A percentile compares a stretch with the other conserved stretches of the same genome.
Conservation (phyloP, 169 alveolate species). For the Cryptosporidium sp. region DNA sequence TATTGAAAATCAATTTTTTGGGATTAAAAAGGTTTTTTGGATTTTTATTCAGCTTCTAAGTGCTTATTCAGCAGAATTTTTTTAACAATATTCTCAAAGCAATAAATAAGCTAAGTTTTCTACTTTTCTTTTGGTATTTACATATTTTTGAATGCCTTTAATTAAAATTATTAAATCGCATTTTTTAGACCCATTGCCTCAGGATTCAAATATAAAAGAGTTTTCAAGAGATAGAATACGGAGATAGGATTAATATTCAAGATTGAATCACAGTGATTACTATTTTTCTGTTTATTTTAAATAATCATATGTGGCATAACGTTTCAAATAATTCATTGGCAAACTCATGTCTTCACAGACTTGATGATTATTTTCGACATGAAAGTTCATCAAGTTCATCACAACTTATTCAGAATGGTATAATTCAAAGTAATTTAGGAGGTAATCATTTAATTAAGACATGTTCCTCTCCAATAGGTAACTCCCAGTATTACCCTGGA, state of each 20-base stretch:
- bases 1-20: neutral
- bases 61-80: neutral
- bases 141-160: constrained; percentile 14
- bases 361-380: constrained; percentile 49
- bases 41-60: neutral
- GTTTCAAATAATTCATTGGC: constrained; percentile 4
- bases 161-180: neutral
- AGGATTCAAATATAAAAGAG: neutral
- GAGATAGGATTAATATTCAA: neutral
- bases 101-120: neutral
- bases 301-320: constrained; percentile 51
- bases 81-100: neutral
- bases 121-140: constrained; percentile 3
- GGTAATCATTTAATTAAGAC: neutral
- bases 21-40: neutral
- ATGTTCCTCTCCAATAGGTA: neutral
- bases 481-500: neutral
- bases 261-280: neutral
- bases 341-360: constrained; percentile 43
- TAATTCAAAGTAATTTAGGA: neutral
- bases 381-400: constrained; percentile 25
- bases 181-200: neutral
- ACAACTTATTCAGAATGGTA: neutral
- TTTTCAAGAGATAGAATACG: neutral
- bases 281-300: neutral